phyloP scores from a whole-genome alignment of 306 rosid species.

The Quercus mongolica region DNA sequence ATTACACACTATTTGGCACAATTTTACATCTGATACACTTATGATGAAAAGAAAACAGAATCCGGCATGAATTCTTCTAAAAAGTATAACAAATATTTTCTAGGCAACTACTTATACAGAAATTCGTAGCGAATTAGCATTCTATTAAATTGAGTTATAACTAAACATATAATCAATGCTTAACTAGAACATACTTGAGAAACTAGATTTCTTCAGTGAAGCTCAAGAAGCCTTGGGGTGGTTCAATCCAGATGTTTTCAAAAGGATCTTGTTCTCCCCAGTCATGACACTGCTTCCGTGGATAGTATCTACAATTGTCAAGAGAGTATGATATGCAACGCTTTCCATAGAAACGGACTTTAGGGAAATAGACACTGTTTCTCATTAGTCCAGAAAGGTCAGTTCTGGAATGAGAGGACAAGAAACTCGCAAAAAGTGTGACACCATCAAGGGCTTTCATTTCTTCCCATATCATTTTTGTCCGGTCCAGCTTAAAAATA shows the following conservation, averaged over 20 bases:
- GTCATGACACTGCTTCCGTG: constrained; percentile 82
- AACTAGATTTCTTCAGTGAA: constrained; percentile 44
- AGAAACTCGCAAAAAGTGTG: constrained; percentile 71
- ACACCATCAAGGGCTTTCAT: constrained; percentile 58
- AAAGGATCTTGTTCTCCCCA: constrained; percentile 91
- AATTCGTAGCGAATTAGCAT: not conserved
- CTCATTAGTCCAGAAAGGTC: constrained; percentile 71
- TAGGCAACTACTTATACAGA: not conserved
- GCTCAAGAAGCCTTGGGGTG: constrained; percentile 58
- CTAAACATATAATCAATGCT: not conserved
- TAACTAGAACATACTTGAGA: constrained; percentile 22
- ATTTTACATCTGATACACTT: not conserved
- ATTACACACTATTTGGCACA: not conserved
- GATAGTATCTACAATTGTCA: constrained; percentile 59
- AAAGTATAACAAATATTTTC: not conserved
- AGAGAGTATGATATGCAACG: constrained; percentile 79
- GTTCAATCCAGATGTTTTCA: constrained; percentile 79
- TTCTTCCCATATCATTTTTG: constrained; percentile 72
- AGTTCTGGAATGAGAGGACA: constrained; percentile 66
- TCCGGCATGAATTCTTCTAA: not conserved
- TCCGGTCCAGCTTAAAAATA: constrained; percentile 61
- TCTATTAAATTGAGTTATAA: not conserved
- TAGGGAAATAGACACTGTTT: constrained; percentile 71
- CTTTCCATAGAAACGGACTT: constrained; percentile 80
- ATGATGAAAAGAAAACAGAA: not conserved